phyloP scores from a whole-genome alignment of 768 basidiomycete genomes.

The Boletus barrowsii region DNA sequence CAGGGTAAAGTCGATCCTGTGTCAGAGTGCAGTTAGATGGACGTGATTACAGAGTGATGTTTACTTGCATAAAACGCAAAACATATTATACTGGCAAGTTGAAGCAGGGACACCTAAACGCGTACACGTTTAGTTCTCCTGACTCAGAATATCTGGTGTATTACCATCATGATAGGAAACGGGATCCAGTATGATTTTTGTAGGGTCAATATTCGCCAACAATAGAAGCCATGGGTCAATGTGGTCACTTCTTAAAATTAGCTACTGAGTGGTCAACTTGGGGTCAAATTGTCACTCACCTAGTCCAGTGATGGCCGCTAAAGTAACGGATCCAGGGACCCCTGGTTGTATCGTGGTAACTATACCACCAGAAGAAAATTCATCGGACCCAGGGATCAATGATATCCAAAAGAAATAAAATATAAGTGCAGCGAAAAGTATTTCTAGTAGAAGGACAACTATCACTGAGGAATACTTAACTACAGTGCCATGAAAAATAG shows the following conservation, averaged over 20 bases:
- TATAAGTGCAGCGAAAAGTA: constrained; percentile 1
- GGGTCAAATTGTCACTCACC: constrained; percentile 5
- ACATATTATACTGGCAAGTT: constrained; percentile 16
- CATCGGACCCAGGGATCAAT: too few relatives aligned
- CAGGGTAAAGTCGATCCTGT: constrained; percentile 2
- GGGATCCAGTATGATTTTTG: background rate
- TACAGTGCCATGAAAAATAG: background rate
- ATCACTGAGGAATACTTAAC: constrained; percentile 1
- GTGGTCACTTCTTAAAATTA: constrained; percentile 12
- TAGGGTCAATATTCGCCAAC: constrained; percentile 21
- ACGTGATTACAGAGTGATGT: background rate
- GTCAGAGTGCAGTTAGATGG: background rate
- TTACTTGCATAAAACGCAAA: background rate
- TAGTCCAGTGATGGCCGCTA: constrained; percentile 10
- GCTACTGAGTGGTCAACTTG: background rate
- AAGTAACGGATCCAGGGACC: background rate
- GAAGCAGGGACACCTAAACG: constrained; percentile 20
- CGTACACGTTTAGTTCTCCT: background rate
- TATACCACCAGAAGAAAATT: background rate
- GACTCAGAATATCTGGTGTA: background rate
- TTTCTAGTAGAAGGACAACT: constrained; percentile 8
- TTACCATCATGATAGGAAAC: constrained; percentile 18
- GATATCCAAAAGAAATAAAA: constrained; percentile 11
- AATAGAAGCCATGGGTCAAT: constrained; percentile 19
- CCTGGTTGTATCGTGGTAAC: too few relatives aligned